phyloP scores from a whole-genome alignment of 495 filamentous ascomycete species.

The Diplogelasinospora grovesii region DNA sequence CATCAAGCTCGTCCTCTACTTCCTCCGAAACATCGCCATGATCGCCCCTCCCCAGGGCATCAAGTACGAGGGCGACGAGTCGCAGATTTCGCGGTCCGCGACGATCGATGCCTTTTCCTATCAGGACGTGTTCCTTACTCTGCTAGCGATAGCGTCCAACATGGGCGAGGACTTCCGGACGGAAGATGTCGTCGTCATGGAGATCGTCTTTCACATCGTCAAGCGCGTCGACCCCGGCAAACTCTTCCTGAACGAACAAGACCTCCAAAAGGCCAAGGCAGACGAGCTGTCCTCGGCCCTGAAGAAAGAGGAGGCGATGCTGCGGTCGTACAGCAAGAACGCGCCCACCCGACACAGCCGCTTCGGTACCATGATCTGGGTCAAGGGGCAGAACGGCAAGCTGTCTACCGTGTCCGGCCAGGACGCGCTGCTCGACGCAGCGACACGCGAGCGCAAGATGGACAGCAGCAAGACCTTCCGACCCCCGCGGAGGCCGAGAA shows the following conservation, averaged over 20 bases:
- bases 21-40: conserved; percentile 79
- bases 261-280: conserved; percentile 56
- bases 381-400: conserved; percentile 77
- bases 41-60: conserved; percentile 61
- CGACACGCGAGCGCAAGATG: conserved; percentile 74
- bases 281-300: conserved; percentile 70
- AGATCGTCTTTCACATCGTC: conserved; percentile 83
- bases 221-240: conserved; percentile 84
- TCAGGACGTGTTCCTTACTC: conserved; percentile 80
- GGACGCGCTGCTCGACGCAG: conserved; percentile 66
- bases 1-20: conserved; percentile 83
- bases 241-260: conserved; percentile 74
- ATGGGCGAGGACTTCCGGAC: conserved; percentile 87
- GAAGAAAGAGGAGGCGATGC: conserved; percentile 72
- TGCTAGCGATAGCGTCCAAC: conserved; percentile 81
- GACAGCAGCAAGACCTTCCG: conserved; percentile 88
- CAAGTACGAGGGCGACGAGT: conserved; percentile 62
- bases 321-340: conserved; percentile 66
- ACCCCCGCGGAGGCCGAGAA: conserved; percentile 59
- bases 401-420: conserved; percentile 85
- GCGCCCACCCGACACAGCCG: conserved; percentile 86
- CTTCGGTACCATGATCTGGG: conserved; percentile 97
- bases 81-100: conserved; percentile 80
- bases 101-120: conserved; percentile 81
- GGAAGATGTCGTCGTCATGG: conserved; percentile 79